Conservation (phyloP, 441 rosid species). For the Sinapis alba region DNA sequence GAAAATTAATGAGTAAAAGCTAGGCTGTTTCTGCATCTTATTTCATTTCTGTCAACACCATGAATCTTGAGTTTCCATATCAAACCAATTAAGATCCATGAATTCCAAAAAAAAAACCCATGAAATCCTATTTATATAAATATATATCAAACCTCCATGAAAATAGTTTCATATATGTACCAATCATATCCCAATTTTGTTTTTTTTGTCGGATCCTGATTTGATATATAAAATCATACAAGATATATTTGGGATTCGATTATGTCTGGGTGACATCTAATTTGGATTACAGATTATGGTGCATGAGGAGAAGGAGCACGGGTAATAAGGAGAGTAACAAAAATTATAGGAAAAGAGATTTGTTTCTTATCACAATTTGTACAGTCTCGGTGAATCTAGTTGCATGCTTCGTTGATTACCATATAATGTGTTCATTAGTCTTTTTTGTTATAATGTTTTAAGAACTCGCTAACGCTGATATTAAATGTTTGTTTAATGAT, state of each 20-base stretch:
- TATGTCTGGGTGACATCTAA: neutral
- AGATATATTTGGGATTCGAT: neutral
- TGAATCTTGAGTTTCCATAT: neutral
- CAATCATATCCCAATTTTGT: neutral
- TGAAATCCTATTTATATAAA: neutral
- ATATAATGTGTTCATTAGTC: neutral
- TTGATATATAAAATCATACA: neutral
- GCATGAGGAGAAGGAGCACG: too few species aligned
- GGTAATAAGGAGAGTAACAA: neutral
- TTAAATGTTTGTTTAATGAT: neutral
- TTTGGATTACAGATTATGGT: neutral
- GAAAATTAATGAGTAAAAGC: neutral
- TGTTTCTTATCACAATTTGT: neutral
- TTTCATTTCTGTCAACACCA: neutral
- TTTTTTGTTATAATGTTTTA: neutral
- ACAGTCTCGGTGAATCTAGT: neutral
- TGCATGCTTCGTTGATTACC: neutral
- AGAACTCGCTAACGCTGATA: neutral
- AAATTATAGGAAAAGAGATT: neutral
- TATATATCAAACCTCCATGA: neutral
- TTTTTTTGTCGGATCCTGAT: neutral
- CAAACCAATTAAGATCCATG: neutral
- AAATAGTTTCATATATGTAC: neutral
- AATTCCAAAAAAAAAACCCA: neutral
- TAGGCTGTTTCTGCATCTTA: neutral